A percentile compares a stretch with the other conserved stretches of the same genome.
These are phyloP conservation scores for Teratosphaeria epicoccoides DNA, from an alignment of 2,329 filamentous ascomycete species.

Conservation along the genomic window DNA sequence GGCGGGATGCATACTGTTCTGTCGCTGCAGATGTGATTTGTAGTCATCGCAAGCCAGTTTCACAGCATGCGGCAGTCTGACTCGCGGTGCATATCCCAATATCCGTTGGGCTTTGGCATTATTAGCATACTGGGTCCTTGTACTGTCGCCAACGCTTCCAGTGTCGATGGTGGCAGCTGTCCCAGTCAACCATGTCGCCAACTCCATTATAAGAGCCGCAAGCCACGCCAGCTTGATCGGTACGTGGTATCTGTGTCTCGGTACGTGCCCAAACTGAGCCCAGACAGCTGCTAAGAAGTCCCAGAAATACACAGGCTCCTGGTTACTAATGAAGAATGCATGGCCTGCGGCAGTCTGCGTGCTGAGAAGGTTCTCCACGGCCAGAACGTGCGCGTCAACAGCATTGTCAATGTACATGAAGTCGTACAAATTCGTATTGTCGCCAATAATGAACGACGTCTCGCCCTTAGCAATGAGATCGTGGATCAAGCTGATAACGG, in stretches of 20 bases:
- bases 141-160: slow-evolving; percentile 46
- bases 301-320: slow-evolving; percentile 81
- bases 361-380: slow-evolving; percentile 59
- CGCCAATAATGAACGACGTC: slow-evolving; percentile 69
- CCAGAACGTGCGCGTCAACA: slow-evolving; percentile 73
- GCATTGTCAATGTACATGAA: slow-evolving; percentile 61
- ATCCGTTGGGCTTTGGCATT: slow-evolving; percentile 42
- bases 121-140: slow-evolving; percentile 42
- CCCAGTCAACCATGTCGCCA: slow-evolving; percentile 37
- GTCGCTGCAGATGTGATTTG: slow-evolving; percentile 10
- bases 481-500: slow-evolving; percentile 63
- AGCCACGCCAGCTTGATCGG: slow-evolving; percentile 40
- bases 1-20: neutral
- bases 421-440: slow-evolving; percentile 60
- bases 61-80: slow-evolving; percentile 43
- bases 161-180: slow-evolving; percentile 38
- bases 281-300: slow-evolving; percentile 75
- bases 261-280: slow-evolving; percentile 48
- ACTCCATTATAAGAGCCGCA: slow-evolving; percentile 38
- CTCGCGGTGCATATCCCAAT: slow-evolving; percentile 42
- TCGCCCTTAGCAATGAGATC: slow-evolving; percentile 58
- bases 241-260: slow-evolving; percentile 38
- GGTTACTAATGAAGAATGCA: slow-evolving; percentile 84
- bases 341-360: slow-evolving; percentile 60
- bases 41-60: slow-evolving; percentile 35